A percentile compares a stretch with the other conserved stretches of the same genome.
Evolutionary conservation across 345 rosid genomes (phyloP).

Genomic region (Lenwebbia sp.): DNA sequence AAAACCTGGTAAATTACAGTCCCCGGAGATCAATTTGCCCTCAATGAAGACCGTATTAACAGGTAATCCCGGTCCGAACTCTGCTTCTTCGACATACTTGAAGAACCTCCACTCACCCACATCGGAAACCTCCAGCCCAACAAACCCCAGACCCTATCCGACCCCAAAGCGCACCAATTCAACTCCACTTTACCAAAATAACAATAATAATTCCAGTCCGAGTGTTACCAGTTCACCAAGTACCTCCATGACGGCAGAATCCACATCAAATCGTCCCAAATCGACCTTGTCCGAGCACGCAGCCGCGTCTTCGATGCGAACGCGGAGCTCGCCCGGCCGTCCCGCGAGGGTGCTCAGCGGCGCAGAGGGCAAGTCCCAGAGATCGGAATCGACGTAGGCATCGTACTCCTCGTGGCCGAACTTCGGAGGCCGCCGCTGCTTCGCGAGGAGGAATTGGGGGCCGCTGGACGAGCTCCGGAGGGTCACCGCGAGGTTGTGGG

Average conservation of each 20-base stretch:
- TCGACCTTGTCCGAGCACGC: constrained; percentile 21
- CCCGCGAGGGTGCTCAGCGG: constrained; percentile 13
- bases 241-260: constrained; percentile 37
- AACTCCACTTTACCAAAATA: background rate
- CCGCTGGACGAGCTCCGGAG: constrained; percentile 22
- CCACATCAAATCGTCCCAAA: constrained; percentile 32
- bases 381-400: constrained; percentile 57
- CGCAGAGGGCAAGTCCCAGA: constrained; percentile 78
- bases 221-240: background rate
- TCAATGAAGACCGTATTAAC: constrained; percentile 38
- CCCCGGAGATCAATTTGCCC: constrained; percentile 27
- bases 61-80: constrained; percentile 61
- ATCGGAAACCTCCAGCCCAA: constrained; percentile 31
- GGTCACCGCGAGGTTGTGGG: constrained; percentile 40
- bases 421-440: constrained; percentile 51
- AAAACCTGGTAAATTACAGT: constrained; percentile 30
- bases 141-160: constrained; percentile 41
- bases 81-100: constrained; percentile 61
- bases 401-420: constrained; percentile 57
- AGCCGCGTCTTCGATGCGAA: constrained; percentile 13
- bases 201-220: background rate
- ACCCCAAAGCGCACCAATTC: background rate
- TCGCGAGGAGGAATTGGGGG: constrained; percentile 38
- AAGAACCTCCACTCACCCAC: constrained; percentile 48
- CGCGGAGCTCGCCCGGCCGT: background rate